Evolutionary conservation across 2,329 filamentous ascomycete genomes (phyloP), one percentile per base, ranked within the genome.

Genomic region (Colletotrichum orbiculare): DNA sequence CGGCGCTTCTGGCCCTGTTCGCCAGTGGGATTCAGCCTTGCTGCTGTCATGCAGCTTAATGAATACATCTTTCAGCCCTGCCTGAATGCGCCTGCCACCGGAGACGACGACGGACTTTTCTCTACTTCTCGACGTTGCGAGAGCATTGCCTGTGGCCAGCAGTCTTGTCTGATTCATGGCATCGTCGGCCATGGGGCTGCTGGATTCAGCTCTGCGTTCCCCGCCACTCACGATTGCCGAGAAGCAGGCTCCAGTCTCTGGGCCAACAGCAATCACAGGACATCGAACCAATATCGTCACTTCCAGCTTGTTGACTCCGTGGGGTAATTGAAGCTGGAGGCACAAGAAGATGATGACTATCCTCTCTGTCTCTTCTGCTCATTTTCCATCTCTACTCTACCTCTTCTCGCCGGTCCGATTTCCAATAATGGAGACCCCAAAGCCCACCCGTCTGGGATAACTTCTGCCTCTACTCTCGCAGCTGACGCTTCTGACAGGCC

Each of bases 61-160:
- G 46, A 59, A 59, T 52, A 25, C 55, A n/a, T 43, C 38, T 37
- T 59, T 59, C 55, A 52, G 47, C 39, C 55, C 55, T 50, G 47
- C 11, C 25, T 9, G 43, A 39, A n/a, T 46, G 2, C 12, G 35
- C 46, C 45, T 42, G 8, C 9, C 45, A 10, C 13, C 17, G 6
- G 12, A 3, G 37, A 9, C 15, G 17, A 8, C 17, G 25, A 48
- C 10, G 15, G 46, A 48, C 45, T n/a, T 47, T 47, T 5, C 8
- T 47, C 17, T 47, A 6, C 25, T 25, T 25, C 15, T 43, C 42
- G 42, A 43, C 42, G 13, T 15, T 43, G 42, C 15, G 42, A 41
- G 13, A 41, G 38, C 25, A 25, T 25, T 25, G 25, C 25, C 25
- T 25, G 25, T 25, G 25, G 25, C 25, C 25, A 25, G 25, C 4